Evolutionary conservation across 1,284 basidiomycete species (phyloP).

Genomic region (Albatrellus sp.): DNA sequence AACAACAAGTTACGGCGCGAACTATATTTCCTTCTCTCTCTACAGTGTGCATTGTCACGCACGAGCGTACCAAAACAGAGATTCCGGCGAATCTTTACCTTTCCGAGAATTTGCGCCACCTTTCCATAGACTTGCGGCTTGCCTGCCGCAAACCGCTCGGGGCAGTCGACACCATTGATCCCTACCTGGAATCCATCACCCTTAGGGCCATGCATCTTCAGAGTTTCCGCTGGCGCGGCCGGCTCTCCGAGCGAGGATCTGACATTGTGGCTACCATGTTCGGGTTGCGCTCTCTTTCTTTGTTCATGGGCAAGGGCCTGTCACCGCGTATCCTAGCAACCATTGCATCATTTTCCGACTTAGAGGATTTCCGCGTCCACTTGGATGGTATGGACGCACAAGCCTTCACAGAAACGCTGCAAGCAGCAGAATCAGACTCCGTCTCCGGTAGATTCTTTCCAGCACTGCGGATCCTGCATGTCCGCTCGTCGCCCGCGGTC

Average conservation of each 20-base stretch:
- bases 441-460: slow-evolving; percentile 22
- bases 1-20: not conserved
- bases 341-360: slow-evolving; percentile 27
- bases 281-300: slow-evolving; percentile 27
- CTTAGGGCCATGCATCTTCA: slow-evolving; percentile 20
- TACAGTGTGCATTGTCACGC: slow-evolving; percentile 28
- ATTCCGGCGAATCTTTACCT: slow-evolving; percentile 20
- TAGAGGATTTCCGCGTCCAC: slow-evolving; percentile 36
- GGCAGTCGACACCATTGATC: slow-evolving; percentile 10
- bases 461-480: slow-evolving; percentile 27
- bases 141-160: slow-evolving; percentile 8
- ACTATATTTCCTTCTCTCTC: slow-evolving; percentile 17
- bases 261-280: slow-evolving; percentile 23
- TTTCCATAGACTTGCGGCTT: slow-evolving; percentile 35
- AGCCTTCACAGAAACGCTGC: slow-evolving; percentile 17
- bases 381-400: slow-evolving; percentile 27
- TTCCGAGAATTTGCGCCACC: slow-evolving; percentile 22
- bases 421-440: slow-evolving; percentile 4
- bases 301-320: slow-evolving; percentile 29
- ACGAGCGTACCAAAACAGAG: slow-evolving; percentile 17
- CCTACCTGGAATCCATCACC: slow-evolving; percentile 11
- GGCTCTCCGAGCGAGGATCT: slow-evolving; percentile 25
- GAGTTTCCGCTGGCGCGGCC: slow-evolving; percentile 33
- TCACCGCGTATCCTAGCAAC: slow-evolving; percentile 26
- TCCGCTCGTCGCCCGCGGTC: slow-evolving; percentile 23